Evolutionary conservation across 495 filamentous ascomycete genomes (phyloP).

Genomic region (Darksidea phi): DNA sequence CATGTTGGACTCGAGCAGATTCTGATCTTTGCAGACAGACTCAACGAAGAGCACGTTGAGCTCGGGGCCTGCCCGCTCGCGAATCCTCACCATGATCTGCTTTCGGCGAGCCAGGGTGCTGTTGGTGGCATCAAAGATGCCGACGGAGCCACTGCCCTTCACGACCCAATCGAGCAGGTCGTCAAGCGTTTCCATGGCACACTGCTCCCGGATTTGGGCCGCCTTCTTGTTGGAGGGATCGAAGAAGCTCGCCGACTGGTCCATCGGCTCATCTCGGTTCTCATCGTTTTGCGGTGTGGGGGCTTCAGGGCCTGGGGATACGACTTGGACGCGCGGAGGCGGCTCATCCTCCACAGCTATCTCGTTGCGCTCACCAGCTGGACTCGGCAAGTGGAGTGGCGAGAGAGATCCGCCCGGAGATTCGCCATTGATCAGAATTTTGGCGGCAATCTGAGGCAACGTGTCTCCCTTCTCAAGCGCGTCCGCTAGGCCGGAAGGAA

Average conservation of each 20-base stretch:
- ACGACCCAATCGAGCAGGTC: slow-evolving; percentile 88
- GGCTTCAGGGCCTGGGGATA: slow-evolving; percentile 27
- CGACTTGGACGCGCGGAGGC: slow-evolving; percentile 23
- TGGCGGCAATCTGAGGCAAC: slow-evolving; percentile 35
- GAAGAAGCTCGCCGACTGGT: slow-evolving; percentile 92
- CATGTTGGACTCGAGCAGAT: slow-evolving; percentile 93
- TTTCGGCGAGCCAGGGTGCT: slow-evolving; percentile 85
- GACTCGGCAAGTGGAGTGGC: slow-evolving; percentile 15
- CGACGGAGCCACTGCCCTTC: slow-evolving; percentile 79
- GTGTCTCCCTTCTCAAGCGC: slow-evolving; percentile 4
- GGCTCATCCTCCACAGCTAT: slow-evolving; percentile 6
- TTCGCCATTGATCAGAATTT: slow-evolving; percentile 44
- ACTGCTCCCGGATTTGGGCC: slow-evolving; percentile 80
- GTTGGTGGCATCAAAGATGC: slow-evolving; percentile 97
- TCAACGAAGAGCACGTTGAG: slow-evolving; percentile 92
- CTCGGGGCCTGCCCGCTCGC: slow-evolving; percentile 75
- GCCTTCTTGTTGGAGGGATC: slow-evolving; percentile 85
- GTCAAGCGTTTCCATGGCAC: slow-evolving; percentile 87
- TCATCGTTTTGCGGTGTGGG: slow-evolving; percentile 19
- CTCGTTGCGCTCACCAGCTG: slow-evolving; percentile 7
- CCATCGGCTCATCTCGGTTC: slow-evolving; percentile 54
- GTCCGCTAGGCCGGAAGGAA: slow-evolving; percentile 6
- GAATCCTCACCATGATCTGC: slow-evolving; percentile 77
- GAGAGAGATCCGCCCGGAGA: slow-evolving; percentile 14
- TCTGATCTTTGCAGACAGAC: slow-evolving; percentile 81